Base-by-base conservation (phyloP, 2,329 filamentous ascomycete species). In the Metarhizium guizhouense region DNA sequence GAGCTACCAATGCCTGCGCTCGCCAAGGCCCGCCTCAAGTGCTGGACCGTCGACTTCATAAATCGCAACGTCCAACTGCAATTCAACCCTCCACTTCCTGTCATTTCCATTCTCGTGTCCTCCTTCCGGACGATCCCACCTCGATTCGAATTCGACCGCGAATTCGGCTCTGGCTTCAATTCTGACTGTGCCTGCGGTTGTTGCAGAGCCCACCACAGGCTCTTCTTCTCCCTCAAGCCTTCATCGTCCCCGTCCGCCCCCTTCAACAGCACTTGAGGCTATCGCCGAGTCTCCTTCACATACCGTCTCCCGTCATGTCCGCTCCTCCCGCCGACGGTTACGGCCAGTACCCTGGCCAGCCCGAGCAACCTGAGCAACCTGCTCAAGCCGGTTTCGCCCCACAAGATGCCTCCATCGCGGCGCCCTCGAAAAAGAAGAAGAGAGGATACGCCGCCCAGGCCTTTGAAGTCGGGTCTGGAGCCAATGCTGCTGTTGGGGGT, bases 361-460 rank as follows among this genome's bases (percentile, higher is more conserved):
- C 72, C 58, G 72, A 74, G 58, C 74, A 76, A 52, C 70, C 72
- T 56, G 71, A 73, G 63, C 74, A 74, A 56, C 67, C 63, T 25
- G 49, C 53, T 53, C 71, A 74, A 11, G 65, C 72, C 10, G 70
- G 68, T 4, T 66, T 64, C 43, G 60, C 66, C 11, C 62, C 56
- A 43, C 61, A 60, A 36, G 63, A 66, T 32, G 59, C 62, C 20
- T 67, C 61, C 47, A 65, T 72, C 34, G 76, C 77, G 51, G 77
- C 77, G 47, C 75, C 76, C 50, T 79, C 75, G 60, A 85, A 82
- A 71, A 91, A 91, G 77, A 96, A 96, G 83, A 96, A 95, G 82
- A 83, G 91, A 77, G 87, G 88, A 56, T 97, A 97, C 76, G 94
- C 94, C 54, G 90, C 90, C 56, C 88, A 95, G 72, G 93, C 93